Conservation (phyloP, 1,284 basidiomycete species). For the Trametes polyzona region DNA sequence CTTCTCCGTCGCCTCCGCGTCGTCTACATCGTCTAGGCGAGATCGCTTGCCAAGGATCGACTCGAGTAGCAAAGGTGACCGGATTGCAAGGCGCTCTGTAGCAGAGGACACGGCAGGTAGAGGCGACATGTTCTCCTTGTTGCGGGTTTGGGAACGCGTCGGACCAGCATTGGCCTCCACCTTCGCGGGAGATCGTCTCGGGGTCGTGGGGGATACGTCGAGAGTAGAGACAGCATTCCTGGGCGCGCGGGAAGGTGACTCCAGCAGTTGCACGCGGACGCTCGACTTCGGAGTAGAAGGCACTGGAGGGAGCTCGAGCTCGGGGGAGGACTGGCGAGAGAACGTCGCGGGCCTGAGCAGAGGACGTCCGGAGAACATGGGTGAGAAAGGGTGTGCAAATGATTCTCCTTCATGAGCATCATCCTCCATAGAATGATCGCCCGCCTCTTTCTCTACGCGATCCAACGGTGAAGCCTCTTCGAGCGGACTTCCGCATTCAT, state of each 20-base stretch:
- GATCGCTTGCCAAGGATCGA: constrained; percentile 48
- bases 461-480: not conserved
- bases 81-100: constrained; percentile 39
- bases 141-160: constrained; percentile 21
- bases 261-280: constrained; percentile 16
- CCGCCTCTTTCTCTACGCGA: constrained; percentile 10
- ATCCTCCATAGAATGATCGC: constrained; percentile 18
- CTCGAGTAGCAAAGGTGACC: constrained; percentile 30
- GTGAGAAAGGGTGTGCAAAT: constrained; percentile 21
- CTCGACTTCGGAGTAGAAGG: constrained; percentile 25
- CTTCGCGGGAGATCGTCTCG: constrained; percentile 29
- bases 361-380: constrained; percentile 1
- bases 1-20: constrained; percentile 25
- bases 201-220: constrained; percentile 29
- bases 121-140: constrained; percentile 56
- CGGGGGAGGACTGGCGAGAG: constrained; percentile 2
- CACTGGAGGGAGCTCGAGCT: not conserved
- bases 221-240: constrained; percentile 32
- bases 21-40: constrained; percentile 33
- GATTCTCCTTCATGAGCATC: not conserved
- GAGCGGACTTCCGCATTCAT: constrained; percentile 2
- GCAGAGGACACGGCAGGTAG: constrained; percentile 34
- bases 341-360: constrained; percentile 13
- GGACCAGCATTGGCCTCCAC: constrained; percentile 18
- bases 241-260: constrained; percentile 40